Evolutionary conservation across 2,329 filamentous ascomycete genomes (phyloP).

Genomic region (Colletotrichum viniferum): DNA sequence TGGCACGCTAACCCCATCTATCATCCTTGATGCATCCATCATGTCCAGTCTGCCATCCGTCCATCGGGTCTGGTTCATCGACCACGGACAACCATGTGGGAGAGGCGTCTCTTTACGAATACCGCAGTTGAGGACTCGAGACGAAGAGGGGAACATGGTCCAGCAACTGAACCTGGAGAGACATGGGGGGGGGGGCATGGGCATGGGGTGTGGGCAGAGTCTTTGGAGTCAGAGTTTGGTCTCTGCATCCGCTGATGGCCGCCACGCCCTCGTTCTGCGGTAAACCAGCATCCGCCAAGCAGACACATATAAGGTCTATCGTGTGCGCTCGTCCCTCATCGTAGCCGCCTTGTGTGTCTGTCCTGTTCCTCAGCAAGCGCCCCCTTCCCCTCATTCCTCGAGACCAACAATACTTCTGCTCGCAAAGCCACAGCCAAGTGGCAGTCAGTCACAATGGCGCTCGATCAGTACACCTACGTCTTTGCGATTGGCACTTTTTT

Average conservation of each 20-base stretch:
- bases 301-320: conserved; percentile 14
- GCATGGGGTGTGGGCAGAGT: neutral
- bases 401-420: conserved; percentile 7
- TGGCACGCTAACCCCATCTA: conserved; percentile 12
- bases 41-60: neutral
- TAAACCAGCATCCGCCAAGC: neutral
- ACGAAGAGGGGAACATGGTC: neutral
- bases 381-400: neutral
- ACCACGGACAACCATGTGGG: neutral
- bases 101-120: neutral
- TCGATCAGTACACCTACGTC: conserved; percentile 70
- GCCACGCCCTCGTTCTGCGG: neutral
- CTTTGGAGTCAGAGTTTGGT: neutral
- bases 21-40: conserved; percentile 4
- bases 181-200: neutral
- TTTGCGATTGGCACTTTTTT: conserved; percentile 79
- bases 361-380: conserved; percentile 2
- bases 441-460: conserved; percentile 51
- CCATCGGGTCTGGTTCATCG: neutral
- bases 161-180: neutral
- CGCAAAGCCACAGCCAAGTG: conserved; percentile 7
- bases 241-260: neutral
- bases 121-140: neutral
- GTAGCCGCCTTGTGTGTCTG: neutral
- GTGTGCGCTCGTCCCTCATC: neutral